These are phyloP conservation scores for Maudiozyma bulderi DNA, from an alignment of 805 yeast species.

Conservation along the genomic window DNA sequence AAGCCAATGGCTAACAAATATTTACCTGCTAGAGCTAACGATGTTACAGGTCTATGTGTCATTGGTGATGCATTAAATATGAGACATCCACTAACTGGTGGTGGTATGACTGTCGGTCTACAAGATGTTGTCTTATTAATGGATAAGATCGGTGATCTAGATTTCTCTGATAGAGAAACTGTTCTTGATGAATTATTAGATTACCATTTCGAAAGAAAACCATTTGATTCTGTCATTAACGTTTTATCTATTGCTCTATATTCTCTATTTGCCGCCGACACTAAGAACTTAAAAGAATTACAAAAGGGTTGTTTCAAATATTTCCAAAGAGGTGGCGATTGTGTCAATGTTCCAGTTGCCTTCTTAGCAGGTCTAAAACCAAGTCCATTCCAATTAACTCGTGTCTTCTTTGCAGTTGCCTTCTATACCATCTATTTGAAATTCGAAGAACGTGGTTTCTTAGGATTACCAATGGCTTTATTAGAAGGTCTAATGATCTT, in stretches of 20 bases:
- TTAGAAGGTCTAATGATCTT: slow-evolving; percentile 59
- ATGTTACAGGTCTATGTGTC: slow-evolving; percentile 64
- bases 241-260: slow-evolving; percentile 85
- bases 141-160: slow-evolving; percentile 32
- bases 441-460: slow-evolving; percentile 52
- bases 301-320: slow-evolving; percentile 87
- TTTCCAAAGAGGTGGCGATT: slow-evolving; percentile 75
- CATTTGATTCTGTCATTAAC: slow-evolving; percentile 74
- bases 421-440: slow-evolving; percentile 70
- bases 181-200: slow-evolving; percentile 49
- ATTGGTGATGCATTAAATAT: slow-evolving; percentile 92
- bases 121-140: slow-evolving; percentile 69
- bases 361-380: slow-evolving; percentile 77
- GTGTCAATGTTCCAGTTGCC: slow-evolving; percentile 69
- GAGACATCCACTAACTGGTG: slow-evolving; percentile 98
- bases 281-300: slow-evolving; percentile 49
- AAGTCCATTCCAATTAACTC: slow-evolving; percentile 60
- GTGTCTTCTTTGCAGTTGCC: slow-evolving; percentile 87
- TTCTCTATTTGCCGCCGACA: slow-evolving; percentile 82
- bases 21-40: slow-evolving; percentile 66
- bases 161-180: slow-evolving; percentile 45
- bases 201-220: slow-evolving; percentile 73
- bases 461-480: slow-evolving; percentile 61
- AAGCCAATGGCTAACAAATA: slow-evolving; percentile 92
- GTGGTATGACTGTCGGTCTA: slow-evolving; percentile 97